phyloP scores from a whole-genome alignment of 192 early-diverging fungal genomes.

The Entophlyctis helioformis region DNA sequence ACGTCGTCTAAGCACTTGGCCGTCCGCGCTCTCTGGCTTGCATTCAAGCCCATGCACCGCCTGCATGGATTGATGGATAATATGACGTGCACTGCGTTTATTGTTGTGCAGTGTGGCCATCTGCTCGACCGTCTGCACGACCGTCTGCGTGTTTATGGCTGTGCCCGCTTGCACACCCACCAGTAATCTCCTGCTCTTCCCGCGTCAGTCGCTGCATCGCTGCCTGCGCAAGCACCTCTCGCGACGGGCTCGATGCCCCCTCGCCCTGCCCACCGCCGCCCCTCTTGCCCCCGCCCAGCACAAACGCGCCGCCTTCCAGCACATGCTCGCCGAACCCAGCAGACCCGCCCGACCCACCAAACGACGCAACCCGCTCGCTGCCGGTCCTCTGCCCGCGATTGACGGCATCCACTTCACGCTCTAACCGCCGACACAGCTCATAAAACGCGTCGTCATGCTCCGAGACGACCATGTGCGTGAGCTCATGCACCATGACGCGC shows the following conservation, averaged over 20 bases:
- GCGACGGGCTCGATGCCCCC: conserved; percentile 7
- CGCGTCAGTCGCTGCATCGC: conserved; percentile 43
- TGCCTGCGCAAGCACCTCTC: conserved; percentile 43
- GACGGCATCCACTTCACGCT: conserved; percentile 50
- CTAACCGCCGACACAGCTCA: conserved; percentile 58
- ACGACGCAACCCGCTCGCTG: conserved; percentile 7
- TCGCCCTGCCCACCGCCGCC: not conserved
- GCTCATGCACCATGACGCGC: conserved; percentile 65
- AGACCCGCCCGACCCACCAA: conserved; percentile 19
- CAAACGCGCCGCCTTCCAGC: conserved; percentile 40
- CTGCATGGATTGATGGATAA: no score
- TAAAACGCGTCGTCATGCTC: conserved; percentile 69
- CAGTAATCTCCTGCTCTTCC: conserved; percentile 56
- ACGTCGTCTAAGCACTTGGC: no score
- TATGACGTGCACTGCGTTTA: no score
- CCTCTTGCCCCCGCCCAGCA: conserved; percentile 32
- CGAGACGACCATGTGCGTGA: conserved; percentile 50
- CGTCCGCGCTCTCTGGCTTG: no score
- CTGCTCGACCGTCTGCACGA: no score
- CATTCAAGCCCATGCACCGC: no score
- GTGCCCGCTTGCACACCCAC: no score
- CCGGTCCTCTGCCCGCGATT: conserved; percentile 2
- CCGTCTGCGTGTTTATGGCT: no score
- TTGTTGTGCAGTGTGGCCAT: no score
- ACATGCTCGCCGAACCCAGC: conserved; percentile 26